Conservation (phyloP, 1,284 basidiomycete species). For the Pseudozyma flocculosa region DNA sequence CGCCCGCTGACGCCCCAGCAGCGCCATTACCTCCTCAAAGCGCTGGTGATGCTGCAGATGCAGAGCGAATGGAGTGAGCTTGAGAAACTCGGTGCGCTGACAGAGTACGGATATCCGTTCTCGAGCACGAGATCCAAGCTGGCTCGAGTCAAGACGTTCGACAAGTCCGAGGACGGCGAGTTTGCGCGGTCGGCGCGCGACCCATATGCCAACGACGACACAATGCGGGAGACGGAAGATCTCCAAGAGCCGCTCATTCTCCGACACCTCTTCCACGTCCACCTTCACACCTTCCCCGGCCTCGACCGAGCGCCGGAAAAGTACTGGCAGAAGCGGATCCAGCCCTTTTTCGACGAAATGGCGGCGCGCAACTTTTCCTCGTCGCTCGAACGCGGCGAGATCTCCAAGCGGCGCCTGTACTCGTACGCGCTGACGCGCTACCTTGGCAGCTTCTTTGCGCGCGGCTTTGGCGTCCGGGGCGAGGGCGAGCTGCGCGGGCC, state of each 20-base stretch:
- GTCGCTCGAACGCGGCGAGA: constrained; percentile 48
- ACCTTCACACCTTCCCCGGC: constrained; percentile 48
- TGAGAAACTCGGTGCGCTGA: constrained; percentile 47
- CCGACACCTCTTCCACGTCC: constrained; percentile 55
- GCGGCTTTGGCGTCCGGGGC: constrained; percentile 54
- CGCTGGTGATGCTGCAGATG: constrained; percentile 54
- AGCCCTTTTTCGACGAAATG: constrained; percentile 53
- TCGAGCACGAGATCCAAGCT: constrained; percentile 35
- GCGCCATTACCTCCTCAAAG: constrained; percentile 54
- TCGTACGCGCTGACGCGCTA: constrained; percentile 45
- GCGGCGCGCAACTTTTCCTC: constrained; percentile 45
- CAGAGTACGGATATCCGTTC: constrained; percentile 55
- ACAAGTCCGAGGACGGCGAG: constrained; percentile 30
- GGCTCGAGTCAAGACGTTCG: constrained; percentile 40
- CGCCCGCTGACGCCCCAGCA: constrained; percentile 44
- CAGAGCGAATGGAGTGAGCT: constrained; percentile 48
- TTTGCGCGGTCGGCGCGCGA: constrained; percentile 41
- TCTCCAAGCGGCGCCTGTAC: constrained; percentile 46
- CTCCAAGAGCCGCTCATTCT: constrained; percentile 49
- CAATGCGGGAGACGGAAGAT: constrained; percentile 35
- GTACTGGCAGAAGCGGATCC: constrained; percentile 54
- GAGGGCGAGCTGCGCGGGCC: constrained; percentile 51
- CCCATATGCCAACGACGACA: constrained; percentile 44
- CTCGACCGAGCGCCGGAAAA: constrained; percentile 45
- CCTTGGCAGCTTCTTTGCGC: constrained; percentile 51